Conservation (phyloP, 495 filamentous ascomycete species). For the Aspergillus nidulans region DNA sequence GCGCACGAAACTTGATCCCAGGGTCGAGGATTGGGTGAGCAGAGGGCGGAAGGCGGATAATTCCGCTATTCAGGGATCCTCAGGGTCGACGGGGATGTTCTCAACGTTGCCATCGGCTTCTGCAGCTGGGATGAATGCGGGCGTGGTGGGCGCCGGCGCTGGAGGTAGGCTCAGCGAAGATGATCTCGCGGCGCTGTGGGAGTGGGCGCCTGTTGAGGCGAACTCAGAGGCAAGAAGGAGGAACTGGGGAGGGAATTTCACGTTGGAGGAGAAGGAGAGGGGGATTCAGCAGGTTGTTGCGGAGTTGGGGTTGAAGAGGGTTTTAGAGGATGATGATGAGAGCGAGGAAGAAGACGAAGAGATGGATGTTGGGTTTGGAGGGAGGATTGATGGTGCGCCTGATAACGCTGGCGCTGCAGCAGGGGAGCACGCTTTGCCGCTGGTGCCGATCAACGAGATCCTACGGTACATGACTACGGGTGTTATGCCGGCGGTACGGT, state of each 20-base stretch:
- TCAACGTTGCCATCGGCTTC: not conserved
- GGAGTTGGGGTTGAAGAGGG: conserved; percentile 61
- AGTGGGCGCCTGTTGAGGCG: conserved; percentile 48
- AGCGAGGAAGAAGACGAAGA: conserved; percentile 55
- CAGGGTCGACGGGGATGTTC: not conserved
- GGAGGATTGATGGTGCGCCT: conserved; percentile 39
- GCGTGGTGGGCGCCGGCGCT: conserved; percentile 15
- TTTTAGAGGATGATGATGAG: conserved; percentile 52
- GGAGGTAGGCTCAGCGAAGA: conserved; percentile 31
- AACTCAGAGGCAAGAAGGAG: conserved; percentile 45
- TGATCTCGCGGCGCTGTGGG: conserved; percentile 42
- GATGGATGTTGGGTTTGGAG: conserved; percentile 41
- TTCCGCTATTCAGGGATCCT: conserved; percentile 11
- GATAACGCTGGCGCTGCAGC: conserved; percentile 35
- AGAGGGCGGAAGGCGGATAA: conserved; percentile 43
- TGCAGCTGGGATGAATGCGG: not conserved
- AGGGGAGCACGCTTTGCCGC: conserved; percentile 24
- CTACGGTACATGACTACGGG: conserved; percentile 55
- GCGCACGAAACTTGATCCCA: conserved; percentile 76
- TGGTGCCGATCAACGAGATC: conserved; percentile 45
- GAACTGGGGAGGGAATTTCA: conserved; percentile 61
- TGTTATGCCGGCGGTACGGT: conserved; percentile 28
- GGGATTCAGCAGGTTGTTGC: conserved; percentile 70
- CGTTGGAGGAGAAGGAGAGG: conserved; percentile 59
- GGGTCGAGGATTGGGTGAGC: conserved; percentile 67